Percentiles rank a stretch among this genome's conserved stretches.
These are phyloP conservation scores for Vigna hirtella DNA, from an alignment of 306 rosid species.

Conservation along the genomic window DNA sequence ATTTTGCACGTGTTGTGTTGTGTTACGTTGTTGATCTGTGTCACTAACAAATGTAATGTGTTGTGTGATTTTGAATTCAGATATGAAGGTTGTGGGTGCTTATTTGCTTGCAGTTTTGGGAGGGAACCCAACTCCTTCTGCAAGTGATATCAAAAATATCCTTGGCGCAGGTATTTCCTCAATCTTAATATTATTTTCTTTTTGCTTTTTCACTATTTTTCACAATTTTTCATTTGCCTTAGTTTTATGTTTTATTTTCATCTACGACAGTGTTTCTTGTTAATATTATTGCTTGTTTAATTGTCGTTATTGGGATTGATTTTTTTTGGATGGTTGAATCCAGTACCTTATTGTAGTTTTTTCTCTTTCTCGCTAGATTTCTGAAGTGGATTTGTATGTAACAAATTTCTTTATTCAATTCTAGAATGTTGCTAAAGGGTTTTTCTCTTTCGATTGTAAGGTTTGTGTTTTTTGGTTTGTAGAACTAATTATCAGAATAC, in stretches of 20 bases:
- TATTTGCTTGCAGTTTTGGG: constrained; percentile 84
- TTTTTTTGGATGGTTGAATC: neutral
- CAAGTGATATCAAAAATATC: constrained; percentile 62
- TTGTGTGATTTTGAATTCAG: constrained; percentile 46
- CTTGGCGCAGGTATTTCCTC: constrained; percentile 57
- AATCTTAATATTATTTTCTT: neutral
- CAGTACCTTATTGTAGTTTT: neutral
- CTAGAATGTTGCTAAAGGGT: too few relatives aligned
- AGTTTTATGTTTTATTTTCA: neutral
- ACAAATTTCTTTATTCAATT: too few relatives aligned
- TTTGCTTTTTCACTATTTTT: too few relatives aligned
- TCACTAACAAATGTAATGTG: neutral
- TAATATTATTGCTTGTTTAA: too few relatives aligned
- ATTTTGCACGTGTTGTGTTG: neutral
- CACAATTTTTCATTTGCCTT: neutral
- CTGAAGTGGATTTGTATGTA: neutral
- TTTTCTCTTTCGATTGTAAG: too few relatives aligned
- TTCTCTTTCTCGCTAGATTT: neutral
- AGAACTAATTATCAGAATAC: too few relatives aligned
- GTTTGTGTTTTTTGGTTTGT: too few relatives aligned
- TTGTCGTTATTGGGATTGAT: neutral
- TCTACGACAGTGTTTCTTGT: neutral
- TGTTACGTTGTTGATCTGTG: neutral
- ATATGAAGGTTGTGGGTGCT: constrained; percentile 76
- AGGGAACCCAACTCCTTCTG: constrained; percentile 62